Conservation (phyloP, 371 early-diverging fungal species). For the Actinomortierella wolfii region DNA sequence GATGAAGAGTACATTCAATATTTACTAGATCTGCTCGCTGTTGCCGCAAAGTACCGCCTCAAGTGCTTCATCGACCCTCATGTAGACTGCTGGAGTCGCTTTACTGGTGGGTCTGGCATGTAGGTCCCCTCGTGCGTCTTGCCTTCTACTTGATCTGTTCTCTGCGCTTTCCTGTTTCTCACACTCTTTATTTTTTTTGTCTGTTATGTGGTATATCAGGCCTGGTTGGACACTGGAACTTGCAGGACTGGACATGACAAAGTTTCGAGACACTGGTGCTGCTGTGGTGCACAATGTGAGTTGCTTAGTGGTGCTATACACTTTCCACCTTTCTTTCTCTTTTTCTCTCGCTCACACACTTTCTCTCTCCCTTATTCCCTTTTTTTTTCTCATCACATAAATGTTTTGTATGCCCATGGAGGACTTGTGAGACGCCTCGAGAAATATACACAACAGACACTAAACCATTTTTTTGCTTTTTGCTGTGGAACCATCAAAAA, state of each 20-base stretch:
- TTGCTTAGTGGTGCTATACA: too few relatives aligned
- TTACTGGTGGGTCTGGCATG: slow-evolving; percentile 67
- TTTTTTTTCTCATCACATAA: background rate
- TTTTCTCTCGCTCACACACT: too few relatives aligned
- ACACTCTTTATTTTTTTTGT: background rate
- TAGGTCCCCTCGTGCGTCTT: slow-evolving; percentile 8
- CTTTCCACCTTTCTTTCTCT: background rate
- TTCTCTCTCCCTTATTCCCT: background rate
- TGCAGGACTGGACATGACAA: slow-evolving; percentile 39
- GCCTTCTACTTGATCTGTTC: background rate
- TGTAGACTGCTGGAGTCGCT: slow-evolving; percentile 65
- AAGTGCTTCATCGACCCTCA: slow-evolving; percentile 82
- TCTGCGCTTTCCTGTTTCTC: slow-evolving; percentile 60
- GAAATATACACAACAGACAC: background rate
- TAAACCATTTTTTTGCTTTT: background rate
- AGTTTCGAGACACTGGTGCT: slow-evolving; percentile 20
- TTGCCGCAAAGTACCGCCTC: slow-evolving; percentile 72
- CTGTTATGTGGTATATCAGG: slow-evolving; percentile 10
- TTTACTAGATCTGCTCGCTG: slow-evolving; percentile 57
- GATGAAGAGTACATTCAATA: slow-evolving; percentile 84
- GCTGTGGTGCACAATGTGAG: slow-evolving; percentile 35
- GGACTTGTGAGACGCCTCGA: background rate
- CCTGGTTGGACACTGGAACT: slow-evolving; percentile 46
- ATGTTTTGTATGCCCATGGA: background rate
- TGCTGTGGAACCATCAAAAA: too few relatives aligned